phyloP scores from a whole-genome alignment of 2,329 filamentous ascomycete genomes.

The Dactylonectria estremocensis region DNA sequence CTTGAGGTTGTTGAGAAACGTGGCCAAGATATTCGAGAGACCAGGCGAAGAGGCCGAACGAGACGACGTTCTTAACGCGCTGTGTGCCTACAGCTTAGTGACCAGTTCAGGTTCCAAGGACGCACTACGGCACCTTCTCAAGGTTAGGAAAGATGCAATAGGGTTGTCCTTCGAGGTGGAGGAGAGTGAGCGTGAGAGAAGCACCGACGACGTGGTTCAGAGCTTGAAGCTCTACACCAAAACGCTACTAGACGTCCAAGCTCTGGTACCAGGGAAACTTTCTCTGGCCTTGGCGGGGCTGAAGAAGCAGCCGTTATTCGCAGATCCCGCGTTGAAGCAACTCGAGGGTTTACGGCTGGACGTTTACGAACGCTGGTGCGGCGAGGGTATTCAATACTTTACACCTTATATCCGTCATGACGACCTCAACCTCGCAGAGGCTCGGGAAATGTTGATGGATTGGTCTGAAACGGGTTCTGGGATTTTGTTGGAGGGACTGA shows the following conservation, averaged over 20 bases:
- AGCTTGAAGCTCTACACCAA: constrained; percentile 81
- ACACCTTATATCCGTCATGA: constrained; percentile 90
- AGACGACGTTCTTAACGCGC: constrained; percentile 76
- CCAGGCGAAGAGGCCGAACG: constrained; percentile 67
- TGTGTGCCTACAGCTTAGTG: constrained; percentile 86
- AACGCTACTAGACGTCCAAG: constrained; percentile 84
- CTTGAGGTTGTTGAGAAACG: constrained; percentile 74
- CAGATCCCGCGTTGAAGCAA: constrained; percentile 76
- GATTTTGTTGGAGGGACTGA: constrained; percentile 74
- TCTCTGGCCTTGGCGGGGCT: constrained; percentile 78
- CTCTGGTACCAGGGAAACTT: constrained; percentile 80
- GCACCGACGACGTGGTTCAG: constrained; percentile 68
- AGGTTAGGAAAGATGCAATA: constrained; percentile 80
- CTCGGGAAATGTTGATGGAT: constrained; percentile 70
- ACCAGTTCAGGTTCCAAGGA: constrained; percentile 86
- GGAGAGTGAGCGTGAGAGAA: constrained; percentile 58
- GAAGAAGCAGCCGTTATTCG: constrained; percentile 79
- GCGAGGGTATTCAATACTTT: constrained; percentile 86
- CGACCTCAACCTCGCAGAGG: constrained; percentile 75
- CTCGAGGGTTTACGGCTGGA: constrained; percentile 84
- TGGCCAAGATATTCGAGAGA: constrained; percentile 78
- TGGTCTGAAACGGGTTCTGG: constrained; percentile 77
- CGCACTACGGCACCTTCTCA: constrained; percentile 83
- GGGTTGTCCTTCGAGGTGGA: constrained; percentile 71
- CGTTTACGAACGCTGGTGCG: constrained; percentile 83